Percentiles rank a stretch among this genome's conserved stretches.
Conservation (phyloP, 345 rosid genomes). For the Capsella bursapastoris region DNA sequence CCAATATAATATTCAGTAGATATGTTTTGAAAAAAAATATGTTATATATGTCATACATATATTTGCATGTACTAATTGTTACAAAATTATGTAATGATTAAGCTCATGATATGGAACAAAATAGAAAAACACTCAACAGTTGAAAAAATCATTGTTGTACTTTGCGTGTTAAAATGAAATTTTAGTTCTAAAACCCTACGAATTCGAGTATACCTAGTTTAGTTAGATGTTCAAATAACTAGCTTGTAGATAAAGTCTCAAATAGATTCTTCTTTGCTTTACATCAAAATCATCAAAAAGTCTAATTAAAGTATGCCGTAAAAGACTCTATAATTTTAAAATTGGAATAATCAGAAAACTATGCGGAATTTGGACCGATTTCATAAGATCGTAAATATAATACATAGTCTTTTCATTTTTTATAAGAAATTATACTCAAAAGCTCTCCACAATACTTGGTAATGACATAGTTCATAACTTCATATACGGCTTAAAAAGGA, state of each 20-base stretch:
- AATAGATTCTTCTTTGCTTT: conserved; percentile 46
- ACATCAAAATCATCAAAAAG: conserved; percentile 50
- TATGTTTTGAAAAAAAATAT: background rate
- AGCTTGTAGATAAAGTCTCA: conserved; percentile 43
- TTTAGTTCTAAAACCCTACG: conserved; percentile 23
- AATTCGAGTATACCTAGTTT: conserved; percentile 28
- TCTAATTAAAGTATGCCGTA: conserved; percentile 43
- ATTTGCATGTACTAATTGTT: background rate
- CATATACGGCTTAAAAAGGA: conserved; percentile 14
- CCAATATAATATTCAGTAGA: background rate
- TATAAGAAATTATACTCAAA: conserved; percentile 1
- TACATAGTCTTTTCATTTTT: conserved; percentile 2
- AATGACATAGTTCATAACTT: background rate
- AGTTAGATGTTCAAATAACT: conserved; percentile 39
- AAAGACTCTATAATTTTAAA: conserved; percentile 39
- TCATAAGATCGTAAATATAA: conserved; percentile 11
- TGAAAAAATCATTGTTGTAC: no score
- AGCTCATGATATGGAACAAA: conserved; percentile 1
- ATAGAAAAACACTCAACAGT: background rate
- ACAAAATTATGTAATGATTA: background rate
- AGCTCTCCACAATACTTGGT: conserved; percentile 24
- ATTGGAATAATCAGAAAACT: conserved; percentile 42
- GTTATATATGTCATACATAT: background rate
- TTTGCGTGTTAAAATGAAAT: conserved; percentile 12
- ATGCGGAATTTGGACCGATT: conserved; percentile 35